Evolutionary conservation across 2,329 filamentous ascomycete genomes (phyloP).

Genomic region (Geosmithia morbida): DNA sequence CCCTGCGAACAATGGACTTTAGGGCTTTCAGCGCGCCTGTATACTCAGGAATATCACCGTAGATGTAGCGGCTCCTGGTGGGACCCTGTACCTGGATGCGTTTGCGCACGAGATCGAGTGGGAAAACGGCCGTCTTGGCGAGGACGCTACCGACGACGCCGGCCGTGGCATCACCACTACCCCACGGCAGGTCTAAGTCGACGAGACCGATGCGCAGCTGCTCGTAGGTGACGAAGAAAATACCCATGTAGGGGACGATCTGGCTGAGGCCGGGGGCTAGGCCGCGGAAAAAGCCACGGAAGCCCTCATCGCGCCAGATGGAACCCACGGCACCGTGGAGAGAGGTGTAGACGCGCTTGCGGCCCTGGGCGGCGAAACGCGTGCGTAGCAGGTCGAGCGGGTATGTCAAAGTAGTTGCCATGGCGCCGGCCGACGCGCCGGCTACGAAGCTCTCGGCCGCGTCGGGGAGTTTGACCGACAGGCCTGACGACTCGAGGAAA

Average conservation of each 20-base stretch:
- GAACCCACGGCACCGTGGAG: constrained; percentile 54
- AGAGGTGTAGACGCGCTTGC: constrained; percentile 60
- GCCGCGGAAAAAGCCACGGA: constrained; percentile 74
- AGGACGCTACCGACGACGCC: constrained; percentile 67
- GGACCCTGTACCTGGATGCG: constrained; percentile 91
- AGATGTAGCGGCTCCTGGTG: constrained; percentile 62
- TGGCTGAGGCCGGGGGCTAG: constrained; percentile 68
- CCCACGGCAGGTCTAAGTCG: constrained; percentile 45
- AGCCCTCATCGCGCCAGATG: constrained; percentile 64
- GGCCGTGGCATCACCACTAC: constrained; percentile 69
- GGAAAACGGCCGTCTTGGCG: constrained; percentile 84
- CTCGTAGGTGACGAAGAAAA: constrained; percentile 91
- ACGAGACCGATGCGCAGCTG: constrained; percentile 47
- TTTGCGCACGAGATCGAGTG: constrained; percentile 84
- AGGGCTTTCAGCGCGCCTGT: constrained; percentile 52
- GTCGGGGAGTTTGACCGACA: constrained; percentile 36
- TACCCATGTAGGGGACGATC: constrained; percentile 91
- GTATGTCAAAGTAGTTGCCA: constrained; percentile 75
- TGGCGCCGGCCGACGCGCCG: constrained; percentile 69
- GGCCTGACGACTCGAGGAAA: constrained; percentile 40
- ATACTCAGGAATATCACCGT: constrained; percentile 81
- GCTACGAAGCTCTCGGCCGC: constrained; percentile 68
- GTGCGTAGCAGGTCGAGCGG: constrained; percentile 87
- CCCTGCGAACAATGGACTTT: constrained; percentile 48
- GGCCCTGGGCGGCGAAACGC: constrained; percentile 90